A percentile compares a stretch with the other conserved stretches of the same genome.
Evolutionary conservation across 768 basidiomycete genomes (phyloP).

Genomic region (Hydnum rufescens): DNA sequence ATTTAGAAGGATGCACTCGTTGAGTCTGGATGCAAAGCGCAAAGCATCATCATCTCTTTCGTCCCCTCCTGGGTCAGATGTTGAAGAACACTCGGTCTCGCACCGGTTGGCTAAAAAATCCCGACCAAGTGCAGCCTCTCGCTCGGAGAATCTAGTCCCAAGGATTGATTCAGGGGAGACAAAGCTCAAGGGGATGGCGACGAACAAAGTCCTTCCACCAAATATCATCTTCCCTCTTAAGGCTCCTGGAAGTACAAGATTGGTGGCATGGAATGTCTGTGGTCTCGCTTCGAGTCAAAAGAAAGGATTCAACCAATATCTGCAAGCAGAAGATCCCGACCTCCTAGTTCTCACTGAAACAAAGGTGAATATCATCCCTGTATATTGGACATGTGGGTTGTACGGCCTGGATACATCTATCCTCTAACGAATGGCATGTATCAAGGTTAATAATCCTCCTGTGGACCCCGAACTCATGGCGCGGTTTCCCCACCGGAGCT

Average conservation of each 20-base stretch:
- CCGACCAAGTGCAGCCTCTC: too few species aligned
- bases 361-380: conserved; percentile 32
- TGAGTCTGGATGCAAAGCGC: too few species aligned
- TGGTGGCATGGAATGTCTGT: conserved; percentile 66
- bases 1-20: too few species aligned
- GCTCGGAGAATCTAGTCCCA: too few species aligned
- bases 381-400: too few species aligned
- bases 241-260: conserved; percentile 26
- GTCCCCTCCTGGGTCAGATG: too few species aligned
- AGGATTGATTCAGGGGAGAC: not conserved
- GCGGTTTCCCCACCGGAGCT: conserved; percentile 51
- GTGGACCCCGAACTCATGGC: conserved; percentile 34
- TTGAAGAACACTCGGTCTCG: too few species aligned
- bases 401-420: not conserved
- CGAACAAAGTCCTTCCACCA: conserved; percentile 51
- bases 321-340: conserved; percentile 75
- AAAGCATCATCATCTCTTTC: too few species aligned
- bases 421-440: not conserved
- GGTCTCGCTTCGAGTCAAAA: not conserved
- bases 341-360: conserved; percentile 72
- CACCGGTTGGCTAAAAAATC: too few species aligned
- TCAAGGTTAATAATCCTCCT: conserved; percentile 51
- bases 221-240: conserved; percentile 36
- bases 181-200: conserved; percentile 27
- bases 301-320: conserved; percentile 62